Conservation (phyloP, 2,329 filamentous ascomycete genomes). For the Emergomyces orientalis region DNA sequence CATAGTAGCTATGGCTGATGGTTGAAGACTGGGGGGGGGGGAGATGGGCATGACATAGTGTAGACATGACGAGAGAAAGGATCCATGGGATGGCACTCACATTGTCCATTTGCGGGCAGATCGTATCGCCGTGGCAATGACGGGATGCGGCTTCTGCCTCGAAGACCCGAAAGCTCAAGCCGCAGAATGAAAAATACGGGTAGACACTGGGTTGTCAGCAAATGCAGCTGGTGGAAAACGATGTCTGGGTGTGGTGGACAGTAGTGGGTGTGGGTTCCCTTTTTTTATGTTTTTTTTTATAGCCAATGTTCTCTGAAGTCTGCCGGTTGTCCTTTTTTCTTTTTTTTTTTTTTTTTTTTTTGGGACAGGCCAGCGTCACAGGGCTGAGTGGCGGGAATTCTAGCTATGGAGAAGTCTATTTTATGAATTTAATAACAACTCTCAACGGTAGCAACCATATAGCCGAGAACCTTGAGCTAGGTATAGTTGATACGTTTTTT, state of each 20-base stretch:
- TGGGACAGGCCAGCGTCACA: background rate
- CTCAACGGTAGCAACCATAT: background rate
- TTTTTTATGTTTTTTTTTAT: background rate
- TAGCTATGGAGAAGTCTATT: background rate
- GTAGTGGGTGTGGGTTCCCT: background rate
- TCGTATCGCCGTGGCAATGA: background rate
- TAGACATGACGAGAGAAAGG: background rate
- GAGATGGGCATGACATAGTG: background rate
- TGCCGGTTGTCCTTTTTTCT: too few species aligned
- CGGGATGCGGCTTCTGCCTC: background rate
- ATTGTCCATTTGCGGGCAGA: background rate
- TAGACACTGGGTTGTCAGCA: background rate
- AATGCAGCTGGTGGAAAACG: background rate
- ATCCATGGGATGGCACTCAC: background rate
- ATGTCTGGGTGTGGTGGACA: too few species aligned
- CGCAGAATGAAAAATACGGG: background rate
- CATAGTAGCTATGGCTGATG: background rate
- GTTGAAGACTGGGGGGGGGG: background rate
- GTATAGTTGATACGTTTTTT: background rate
- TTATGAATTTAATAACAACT: background rate
- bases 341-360: background rate
- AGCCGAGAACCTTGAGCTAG: background rate
- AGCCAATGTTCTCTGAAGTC: background rate
- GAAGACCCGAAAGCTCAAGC: background rate
- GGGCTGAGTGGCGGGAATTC: background rate